Evolutionary conservation across 179 eudicot genomes (phyloP), one percentile per base, ranked within the genome.

Genomic region (Pouteria campechiana): DNA sequence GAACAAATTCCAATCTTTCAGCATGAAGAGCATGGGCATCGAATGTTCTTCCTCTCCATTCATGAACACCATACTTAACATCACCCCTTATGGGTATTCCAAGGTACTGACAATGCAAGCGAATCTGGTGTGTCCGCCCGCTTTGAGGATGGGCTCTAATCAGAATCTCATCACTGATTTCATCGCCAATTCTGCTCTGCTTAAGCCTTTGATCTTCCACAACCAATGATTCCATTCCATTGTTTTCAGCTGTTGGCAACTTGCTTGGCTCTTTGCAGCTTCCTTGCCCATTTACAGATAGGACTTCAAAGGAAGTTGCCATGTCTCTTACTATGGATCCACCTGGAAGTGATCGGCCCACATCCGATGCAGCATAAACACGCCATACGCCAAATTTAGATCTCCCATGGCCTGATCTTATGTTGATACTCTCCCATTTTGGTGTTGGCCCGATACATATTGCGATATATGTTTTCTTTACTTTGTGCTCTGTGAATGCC

Each of bases 81-180:
- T 90, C 98, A 35, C 98, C 98, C 57, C 70, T 70, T 19, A 90
- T 65, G 15, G 98, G 68, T 38, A 90, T 70, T 25, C 96, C 94
- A 60, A 90, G 88, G 65, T 79, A 77, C 49, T 86, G 98, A 63
- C 98, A 86, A 40, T 90, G 98, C 69, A 90, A 69, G 19, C 98
- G 94, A 36, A 90, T 90, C 56, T 90, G 98, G 62, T 90, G 98
- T 5, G 96, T 90, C 61, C 96, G 79, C 41, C 98, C 98, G 55
- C 98, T 90, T 58, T 57, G 71, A 0, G 98, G 98, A 61, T 50
- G 71, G 0, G 94, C 94, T 58, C 96, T 71, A 37, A 90, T 80
- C 52, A 90, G 20, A 64, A 90, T 54, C 67, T 79, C 94, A 27
- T 75, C 80, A 40, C 57, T 59, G 59, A 44, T 50, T 24, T 62